A percentile compares a stretch with the other conserved stretches of the same genome.
Conservation (phyloP, 208 protist species). For the Trypanosoma rangeli region DNA sequence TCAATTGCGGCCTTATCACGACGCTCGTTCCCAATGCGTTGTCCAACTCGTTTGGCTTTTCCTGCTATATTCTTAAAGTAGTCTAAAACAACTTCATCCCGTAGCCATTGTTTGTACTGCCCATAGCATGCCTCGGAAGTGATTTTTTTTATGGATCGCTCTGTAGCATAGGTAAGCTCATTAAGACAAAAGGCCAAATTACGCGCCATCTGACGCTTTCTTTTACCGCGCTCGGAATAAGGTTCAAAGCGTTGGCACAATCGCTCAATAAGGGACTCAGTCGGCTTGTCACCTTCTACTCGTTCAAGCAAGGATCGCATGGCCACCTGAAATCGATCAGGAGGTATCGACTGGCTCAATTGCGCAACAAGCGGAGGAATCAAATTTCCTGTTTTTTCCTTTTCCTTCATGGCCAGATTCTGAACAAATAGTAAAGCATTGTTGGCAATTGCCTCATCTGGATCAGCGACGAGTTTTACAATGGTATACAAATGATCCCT, state of each 20-base stretch:
- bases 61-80: conserved; percentile 77
- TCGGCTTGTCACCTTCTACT: conserved; percentile 89
- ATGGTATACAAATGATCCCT: conserved; percentile 85
- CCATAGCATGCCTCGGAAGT: conserved; percentile 87
- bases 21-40: conserved; percentile 50
- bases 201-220: conserved; percentile 59
- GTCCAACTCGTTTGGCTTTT: conserved; percentile 67
- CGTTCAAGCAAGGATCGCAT: conserved; percentile 83
- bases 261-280: conserved; percentile 84
- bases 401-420: conserved; percentile 87
- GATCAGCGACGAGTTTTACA: conserved; percentile 86
- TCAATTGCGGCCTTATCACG: conserved; percentile 74
- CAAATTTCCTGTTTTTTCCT: conserved; percentile 87
- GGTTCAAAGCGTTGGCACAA: conserved; percentile 84
- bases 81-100: conserved; percentile 70
- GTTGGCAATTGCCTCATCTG: conserved; percentile 76
- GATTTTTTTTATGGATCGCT: conserved; percentile 69
- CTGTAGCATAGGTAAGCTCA: conserved; percentile 84
- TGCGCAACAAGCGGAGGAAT: conserved; percentile 83
- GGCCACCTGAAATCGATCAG: conserved; percentile 83
- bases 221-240: conserved; percentile 77
- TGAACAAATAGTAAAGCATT: conserved; percentile 90
- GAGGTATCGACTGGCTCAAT: conserved; percentile 74
- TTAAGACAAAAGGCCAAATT: conserved; percentile 87
- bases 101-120: conserved; percentile 87